A percentile compares a stretch with the other conserved stretches of the same genome.
Conservation (phyloP, 2,329 filamentous ascomycete genomes). For the Ophiocordyceps camponoti-saundersi region DNA sequence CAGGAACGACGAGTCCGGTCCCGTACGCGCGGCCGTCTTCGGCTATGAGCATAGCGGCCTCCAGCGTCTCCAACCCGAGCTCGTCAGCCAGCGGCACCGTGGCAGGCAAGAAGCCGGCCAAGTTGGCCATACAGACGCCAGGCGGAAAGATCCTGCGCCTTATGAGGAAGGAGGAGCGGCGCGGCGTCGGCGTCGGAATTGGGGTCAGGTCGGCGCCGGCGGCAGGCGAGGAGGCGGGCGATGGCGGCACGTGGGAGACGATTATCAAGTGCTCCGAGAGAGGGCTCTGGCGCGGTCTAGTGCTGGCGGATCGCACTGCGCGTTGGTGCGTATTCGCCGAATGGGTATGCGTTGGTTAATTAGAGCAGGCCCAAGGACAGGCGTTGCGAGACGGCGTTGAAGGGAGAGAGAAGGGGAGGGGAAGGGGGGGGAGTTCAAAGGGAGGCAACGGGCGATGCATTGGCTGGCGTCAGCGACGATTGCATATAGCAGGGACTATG, state of each 20-base stretch:
- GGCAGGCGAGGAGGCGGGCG: constrained; percentile 39
- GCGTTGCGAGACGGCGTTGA: background rate
- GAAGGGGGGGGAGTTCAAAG: background rate
- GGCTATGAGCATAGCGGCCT: constrained; percentile 46
- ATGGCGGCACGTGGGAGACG: constrained; percentile 72
- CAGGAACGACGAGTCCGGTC: constrained; percentile 34
- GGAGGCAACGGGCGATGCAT: background rate
- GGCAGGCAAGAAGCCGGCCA: constrained; percentile 68
- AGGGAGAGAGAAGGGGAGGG: background rate
- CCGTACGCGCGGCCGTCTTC: constrained; percentile 45
- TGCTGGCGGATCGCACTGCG: constrained; percentile 67
- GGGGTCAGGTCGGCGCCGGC: constrained; percentile 15
- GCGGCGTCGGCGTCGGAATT: constrained; percentile 28
- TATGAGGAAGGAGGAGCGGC: constrained; percentile 62
- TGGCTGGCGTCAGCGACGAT: background rate
- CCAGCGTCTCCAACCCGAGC: constrained; percentile 39
- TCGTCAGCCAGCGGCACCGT: constrained; percentile 30
- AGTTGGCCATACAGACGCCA: constrained; percentile 86
- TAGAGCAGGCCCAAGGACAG: background rate
- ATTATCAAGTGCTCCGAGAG: constrained; percentile 79
- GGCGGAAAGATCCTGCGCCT: constrained; percentile 85
- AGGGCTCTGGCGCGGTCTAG: constrained; percentile 65
- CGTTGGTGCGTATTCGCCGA: constrained; percentile 88
- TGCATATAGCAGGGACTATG: background rate
- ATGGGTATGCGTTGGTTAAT: constrained; percentile 45